These are phyloP conservation scores for Fusarium sarcochroum DNA, from an alignment of 2,329 filamentous ascomycete species.

Conservation along the genomic window DNA sequence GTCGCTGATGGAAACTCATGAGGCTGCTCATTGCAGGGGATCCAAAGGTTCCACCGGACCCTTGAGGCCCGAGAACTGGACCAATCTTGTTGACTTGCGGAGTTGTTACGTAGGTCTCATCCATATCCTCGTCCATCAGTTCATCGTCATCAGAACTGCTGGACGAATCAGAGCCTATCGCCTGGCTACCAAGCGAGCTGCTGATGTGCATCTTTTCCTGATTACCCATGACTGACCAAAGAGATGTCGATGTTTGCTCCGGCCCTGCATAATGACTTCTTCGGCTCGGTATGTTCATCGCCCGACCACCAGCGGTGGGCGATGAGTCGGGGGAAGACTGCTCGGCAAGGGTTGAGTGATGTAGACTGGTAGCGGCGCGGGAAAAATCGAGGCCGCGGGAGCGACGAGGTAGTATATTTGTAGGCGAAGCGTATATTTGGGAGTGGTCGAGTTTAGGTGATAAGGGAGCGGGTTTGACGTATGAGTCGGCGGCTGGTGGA, in stretches of 20 bases:
- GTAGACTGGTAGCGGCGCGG: constrained; percentile 90
- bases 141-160: constrained; percentile 80
- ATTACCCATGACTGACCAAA: constrained; percentile 79
- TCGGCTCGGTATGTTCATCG: constrained; percentile 73
- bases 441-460: constrained; percentile 89
- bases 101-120: constrained; percentile 86
- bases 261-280: constrained; percentile 64
- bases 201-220: constrained; percentile 81
- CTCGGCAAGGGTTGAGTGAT: constrained; percentile 94
- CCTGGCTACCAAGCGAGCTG: constrained; percentile 82
- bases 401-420: constrained; percentile 88
- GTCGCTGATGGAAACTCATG: constrained; percentile 84
- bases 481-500: constrained; percentile 55
- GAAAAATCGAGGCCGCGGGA: constrained; percentile 95
- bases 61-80: constrained; percentile 62
- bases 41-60: constrained; percentile 71
- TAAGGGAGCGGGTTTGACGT: constrained; percentile 74
- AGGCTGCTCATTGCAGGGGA: constrained; percentile 83
- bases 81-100: constrained; percentile 79
- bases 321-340: constrained; percentile 91
- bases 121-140: constrained; percentile 79
- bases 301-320: constrained; percentile 80
- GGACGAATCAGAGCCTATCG: constrained; percentile 81
- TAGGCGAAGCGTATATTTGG: constrained; percentile 87
- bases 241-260: constrained; percentile 77